These are phyloP conservation scores for Aspergillus leporis DNA, from an alignment of 495 filamentous ascomycete species.

Conservation along the genomic window DNA sequence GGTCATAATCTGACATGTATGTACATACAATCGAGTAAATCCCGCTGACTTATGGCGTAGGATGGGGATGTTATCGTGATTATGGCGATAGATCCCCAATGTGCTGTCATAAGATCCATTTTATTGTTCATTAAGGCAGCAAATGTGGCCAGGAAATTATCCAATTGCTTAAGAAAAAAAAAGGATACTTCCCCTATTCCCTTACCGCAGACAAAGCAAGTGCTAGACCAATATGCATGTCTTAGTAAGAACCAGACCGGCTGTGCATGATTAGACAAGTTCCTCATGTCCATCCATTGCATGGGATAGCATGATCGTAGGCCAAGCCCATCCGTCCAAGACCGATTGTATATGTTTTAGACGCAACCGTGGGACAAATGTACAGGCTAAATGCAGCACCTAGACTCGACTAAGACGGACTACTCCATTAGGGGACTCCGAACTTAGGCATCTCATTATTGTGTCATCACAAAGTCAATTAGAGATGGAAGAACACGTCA, in stretches of 20 bases:
- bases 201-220: neutral
- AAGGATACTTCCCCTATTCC: neutral
- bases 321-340: constrained; percentile 11
- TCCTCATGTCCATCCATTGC: neutral
- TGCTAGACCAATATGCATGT: constrained; percentile 3
- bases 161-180: neutral
- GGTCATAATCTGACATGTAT: constrained; percentile 1
- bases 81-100: neutral
- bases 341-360: constrained; percentile 21
- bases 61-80: neutral
- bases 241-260: constrained; percentile 1
- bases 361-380: constrained; percentile 1
- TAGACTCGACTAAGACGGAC: neutral
- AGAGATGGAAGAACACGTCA: too few relatives aligned
- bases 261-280: neutral
- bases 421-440: constrained; percentile 5
- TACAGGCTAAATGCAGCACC: constrained; percentile 2
- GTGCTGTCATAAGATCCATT: neutral
- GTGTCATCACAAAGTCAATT: neutral
- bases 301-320: neutral
- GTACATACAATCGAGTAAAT: neutral
- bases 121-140: neutral
- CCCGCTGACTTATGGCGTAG: neutral
- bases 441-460: neutral
- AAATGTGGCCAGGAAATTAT: neutral